Base-by-base conservation (phyloP, 352 stramenopile genomes). In the Achlya hypogyna region DNA sequence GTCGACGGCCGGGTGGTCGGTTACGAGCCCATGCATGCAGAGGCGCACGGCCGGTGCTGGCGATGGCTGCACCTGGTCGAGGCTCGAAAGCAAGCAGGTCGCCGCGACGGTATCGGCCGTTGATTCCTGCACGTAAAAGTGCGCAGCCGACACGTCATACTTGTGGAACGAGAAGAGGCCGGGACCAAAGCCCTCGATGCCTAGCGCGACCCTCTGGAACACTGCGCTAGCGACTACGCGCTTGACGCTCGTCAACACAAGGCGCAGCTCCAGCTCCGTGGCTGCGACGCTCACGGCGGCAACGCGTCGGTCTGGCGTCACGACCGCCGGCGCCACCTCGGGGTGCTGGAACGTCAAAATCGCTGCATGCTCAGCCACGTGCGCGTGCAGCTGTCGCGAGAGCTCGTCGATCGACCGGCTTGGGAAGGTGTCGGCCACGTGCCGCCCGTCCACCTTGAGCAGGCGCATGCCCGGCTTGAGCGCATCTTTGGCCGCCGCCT, bases 301-400 rank as follows among this genome's bases (percentile, higher is more conserved):
- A 16, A 67, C 42, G 14, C 56, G 31, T 58, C 59, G 60, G n/a
- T 56, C 25, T 8, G 60, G 82, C 20, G 82, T 91, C 6, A 91
- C 72, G 43, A 84, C 75, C 10, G 74, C 70, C 9, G 78, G 65
- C 42, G 78, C 81, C 29, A 85, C 77, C 10, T 79, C 67, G 0
- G 85, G 87, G 60, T 94, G 81, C 4, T 84, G 85, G 65, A 95
- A 95, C 0, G 84, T 95, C 53, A 95, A 63, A 5, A 92, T 73
- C 27, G 10, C 27, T 10, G 47, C 20, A n/a, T 35, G 25, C 10
- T 56, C 31, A n/a, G 47, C 38, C 4, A 38, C 18, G 1, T 43
- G 29, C 0, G 63, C 63, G 51, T 94, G 74, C 18, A 95, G 71
- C 8, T 74, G 71, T 2, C 76, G 34, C 60, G 89, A 76, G 32